These are phyloP conservation scores for Tagetes patula DNA, from an alignment of 129 eudicot species.

Conservation along the genomic window DNA sequence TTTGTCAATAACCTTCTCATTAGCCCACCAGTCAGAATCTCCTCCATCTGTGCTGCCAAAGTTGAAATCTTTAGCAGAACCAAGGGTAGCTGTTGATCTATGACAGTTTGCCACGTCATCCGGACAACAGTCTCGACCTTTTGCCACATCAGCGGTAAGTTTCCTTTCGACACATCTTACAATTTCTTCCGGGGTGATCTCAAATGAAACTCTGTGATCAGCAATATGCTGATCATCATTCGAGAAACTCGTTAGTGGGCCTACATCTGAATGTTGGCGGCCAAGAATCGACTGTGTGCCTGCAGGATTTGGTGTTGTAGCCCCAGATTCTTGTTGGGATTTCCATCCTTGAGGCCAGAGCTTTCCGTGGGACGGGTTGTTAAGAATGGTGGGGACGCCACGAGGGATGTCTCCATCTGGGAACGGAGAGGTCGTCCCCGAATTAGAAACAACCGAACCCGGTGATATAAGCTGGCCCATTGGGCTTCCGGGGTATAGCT, in stretches of 20 bases:
- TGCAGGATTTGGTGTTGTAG: conserved; percentile 48
- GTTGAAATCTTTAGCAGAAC: conserved; percentile 77
- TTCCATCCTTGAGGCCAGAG: conserved; percentile 50
- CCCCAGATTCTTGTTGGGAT: conserved; percentile 54
- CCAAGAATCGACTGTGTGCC: conserved; percentile 36
- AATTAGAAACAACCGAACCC: conserved; percentile 66
- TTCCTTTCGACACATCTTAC: conserved; percentile 72
- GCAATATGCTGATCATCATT: conserved; percentile 49
- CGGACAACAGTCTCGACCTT: conserved; percentile 27
- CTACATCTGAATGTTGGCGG: conserved; percentile 52
- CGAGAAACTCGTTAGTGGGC: conserved; percentile 43
- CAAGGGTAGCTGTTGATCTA: conserved; percentile 61
- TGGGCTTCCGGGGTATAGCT: conserved; percentile 93
- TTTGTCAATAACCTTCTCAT: conserved; percentile 61
- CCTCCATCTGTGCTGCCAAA: conserved; percentile 66
- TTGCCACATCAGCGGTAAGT: conserved; percentile 34
- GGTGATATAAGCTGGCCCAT: conserved; percentile 91
- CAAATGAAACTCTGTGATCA: conserved; percentile 77
- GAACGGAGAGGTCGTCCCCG: conserved; percentile 87
- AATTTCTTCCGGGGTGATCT: conserved; percentile 50
- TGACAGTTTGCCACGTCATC: conserved; percentile 46
- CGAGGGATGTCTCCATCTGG: conserved; percentile 48
- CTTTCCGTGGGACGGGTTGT: conserved; percentile 46
- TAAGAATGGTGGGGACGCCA: conserved; percentile 46
- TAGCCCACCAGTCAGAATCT: conserved; percentile 63